phyloP scores from a whole-genome alignment of 129 eudicot genomes.

The Deinandra increscens region DNA sequence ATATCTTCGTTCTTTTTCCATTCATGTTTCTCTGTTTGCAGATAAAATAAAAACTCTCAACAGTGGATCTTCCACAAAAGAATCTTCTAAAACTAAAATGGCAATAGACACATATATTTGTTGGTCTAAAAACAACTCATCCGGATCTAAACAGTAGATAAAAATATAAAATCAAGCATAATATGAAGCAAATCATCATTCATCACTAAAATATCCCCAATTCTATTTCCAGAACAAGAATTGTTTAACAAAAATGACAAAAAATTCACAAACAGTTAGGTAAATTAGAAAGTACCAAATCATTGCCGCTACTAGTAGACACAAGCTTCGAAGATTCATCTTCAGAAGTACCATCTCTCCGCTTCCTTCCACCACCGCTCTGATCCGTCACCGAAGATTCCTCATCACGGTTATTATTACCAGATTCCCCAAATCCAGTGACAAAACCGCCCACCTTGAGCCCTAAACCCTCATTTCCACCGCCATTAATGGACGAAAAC shows the following conservation, averaged over 20 bases:
- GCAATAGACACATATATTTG: conserved; percentile 8
- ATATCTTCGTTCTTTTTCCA: conserved; percentile 47
- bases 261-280: neutral
- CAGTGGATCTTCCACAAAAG: neutral
- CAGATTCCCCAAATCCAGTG: conserved; percentile 40
- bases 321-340: conserved; percentile 59
- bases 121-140: neutral
- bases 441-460: conserved; percentile 46
- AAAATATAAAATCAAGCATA: neutral
- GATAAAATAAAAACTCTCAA: neutral
- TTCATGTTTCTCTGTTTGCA: conserved; percentile 49
- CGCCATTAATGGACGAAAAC: conserved; percentile 36
- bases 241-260: neutral
- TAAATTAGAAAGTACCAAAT: conserved; percentile 44
- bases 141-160: conserved; percentile 6
- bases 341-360: conserved; percentile 50
- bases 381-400: conserved; percentile 88
- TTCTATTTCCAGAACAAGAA: conserved; percentile 6
- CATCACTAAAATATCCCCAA: neutral
- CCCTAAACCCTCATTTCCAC: conserved; percentile 42
- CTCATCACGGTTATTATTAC: conserved; percentile 36
- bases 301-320: conserved; percentile 56
- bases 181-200: neutral
- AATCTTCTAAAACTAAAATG: neutral
- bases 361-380: conserved; percentile 53